phyloP scores from a whole-genome alignment of 805 yeast genomes.

The Teunomyces aglyptinius region DNA sequence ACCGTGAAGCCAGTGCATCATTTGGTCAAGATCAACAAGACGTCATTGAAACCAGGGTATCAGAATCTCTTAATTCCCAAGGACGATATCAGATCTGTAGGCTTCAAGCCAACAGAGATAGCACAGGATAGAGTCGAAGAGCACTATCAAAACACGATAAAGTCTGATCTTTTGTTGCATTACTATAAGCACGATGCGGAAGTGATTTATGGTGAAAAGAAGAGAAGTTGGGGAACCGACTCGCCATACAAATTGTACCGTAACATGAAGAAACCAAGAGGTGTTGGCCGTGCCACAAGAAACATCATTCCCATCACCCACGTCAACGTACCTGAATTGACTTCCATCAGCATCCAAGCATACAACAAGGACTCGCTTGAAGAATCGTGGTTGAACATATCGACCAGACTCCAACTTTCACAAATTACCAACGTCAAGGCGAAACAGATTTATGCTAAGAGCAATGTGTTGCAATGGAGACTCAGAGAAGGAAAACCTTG shows the following conservation, averaged over 20 bases:
- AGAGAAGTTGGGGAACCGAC: conserved; percentile 80
- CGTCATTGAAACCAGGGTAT: conserved; percentile 70
- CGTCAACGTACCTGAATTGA: conserved; percentile 69
- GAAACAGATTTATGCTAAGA: conserved; percentile 63
- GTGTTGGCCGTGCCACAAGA: conserved; percentile 70
- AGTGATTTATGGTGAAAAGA: conserved; percentile 60
- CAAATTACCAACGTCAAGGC: conserved; percentile 95
- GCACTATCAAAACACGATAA: conserved; percentile 71
- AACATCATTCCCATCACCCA: conserved; percentile 67
- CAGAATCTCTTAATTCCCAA: conserved; percentile 64
- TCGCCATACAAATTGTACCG: conserved; percentile 90
- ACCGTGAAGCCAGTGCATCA: conserved; percentile 92
- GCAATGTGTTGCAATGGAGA: conserved; percentile 83
- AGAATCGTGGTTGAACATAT: conserved; percentile 68
- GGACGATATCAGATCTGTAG: conserved; percentile 77
- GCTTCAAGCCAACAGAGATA: conserved; percentile 70
- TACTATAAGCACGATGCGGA: conserved; percentile 67
- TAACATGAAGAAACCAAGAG: conserved; percentile 71
- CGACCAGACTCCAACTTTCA: conserved; percentile 77
- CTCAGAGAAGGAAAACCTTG: conserved; percentile 83
- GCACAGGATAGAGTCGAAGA: conserved; percentile 77
- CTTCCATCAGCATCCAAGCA: conserved; percentile 69
- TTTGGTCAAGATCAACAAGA: conserved; percentile 70
- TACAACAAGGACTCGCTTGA: conserved; percentile 71
- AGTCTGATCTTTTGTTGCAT: conserved; percentile 74